Conservation (phyloP, 73 alveolate genomes). For the Uronychia setigera region DNA sequence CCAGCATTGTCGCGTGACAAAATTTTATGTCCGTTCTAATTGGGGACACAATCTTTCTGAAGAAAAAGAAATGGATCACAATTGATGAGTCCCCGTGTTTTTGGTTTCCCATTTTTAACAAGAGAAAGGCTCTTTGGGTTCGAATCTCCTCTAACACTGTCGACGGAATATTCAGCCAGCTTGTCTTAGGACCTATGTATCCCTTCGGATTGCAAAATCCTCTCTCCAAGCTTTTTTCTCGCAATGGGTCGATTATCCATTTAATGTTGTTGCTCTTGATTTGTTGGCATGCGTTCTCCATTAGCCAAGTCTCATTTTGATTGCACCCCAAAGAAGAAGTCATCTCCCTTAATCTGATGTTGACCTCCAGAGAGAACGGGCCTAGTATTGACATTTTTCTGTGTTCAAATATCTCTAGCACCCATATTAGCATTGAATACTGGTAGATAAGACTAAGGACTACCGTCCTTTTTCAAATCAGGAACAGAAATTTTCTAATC, state of each 20-base stretch:
- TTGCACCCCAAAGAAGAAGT: too few species aligned
- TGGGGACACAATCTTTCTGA: neutral
- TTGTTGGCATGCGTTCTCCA: too few species aligned
- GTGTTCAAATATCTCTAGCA: too few species aligned
- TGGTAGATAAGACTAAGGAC: too few species aligned
- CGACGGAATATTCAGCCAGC: neutral
- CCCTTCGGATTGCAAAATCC: neutral
- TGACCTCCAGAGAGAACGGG: too few species aligned
- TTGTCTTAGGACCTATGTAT: neutral
- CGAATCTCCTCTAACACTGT: neutral
- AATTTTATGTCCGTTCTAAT: neutral
- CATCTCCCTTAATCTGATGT: too few species aligned
- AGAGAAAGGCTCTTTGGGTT: neutral
- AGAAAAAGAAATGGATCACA: neutral
- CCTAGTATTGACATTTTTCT: too few species aligned
- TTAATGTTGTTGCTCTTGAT: too few species aligned
- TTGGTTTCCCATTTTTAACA: neutral
- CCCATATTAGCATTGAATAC: too few species aligned
- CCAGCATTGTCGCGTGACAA: neutral
- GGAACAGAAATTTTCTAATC: too few species aligned
- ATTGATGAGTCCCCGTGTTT: neutral
- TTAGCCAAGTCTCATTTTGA: too few species aligned
- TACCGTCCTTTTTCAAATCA: too few species aligned
- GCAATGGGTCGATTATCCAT: neutral
- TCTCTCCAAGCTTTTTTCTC: neutral